Base-by-base conservation (phyloP, 2,329 filamentous ascomycete genomes). In the Pseudogymnoascus sp. region DNA sequence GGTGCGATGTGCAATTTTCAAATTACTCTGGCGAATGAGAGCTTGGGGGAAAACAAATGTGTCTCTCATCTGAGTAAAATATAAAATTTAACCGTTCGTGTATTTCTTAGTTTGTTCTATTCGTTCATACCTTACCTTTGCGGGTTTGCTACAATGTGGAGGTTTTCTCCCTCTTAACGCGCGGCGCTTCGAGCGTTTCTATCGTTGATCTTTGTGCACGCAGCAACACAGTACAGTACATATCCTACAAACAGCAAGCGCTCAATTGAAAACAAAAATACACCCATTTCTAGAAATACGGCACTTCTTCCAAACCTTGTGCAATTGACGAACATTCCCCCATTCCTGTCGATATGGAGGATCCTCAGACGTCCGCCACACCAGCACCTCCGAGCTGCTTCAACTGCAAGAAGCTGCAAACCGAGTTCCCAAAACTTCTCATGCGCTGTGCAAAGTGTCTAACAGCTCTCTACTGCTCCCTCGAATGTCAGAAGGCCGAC, bases 401-500 rank as follows among this genome's bases (percentile, higher is more conserved):
- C 9, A 33, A 55, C 28, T 55, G 49, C 49, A 55, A 8, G 2
- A 55, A 33, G n/a, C 25, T 33, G 28, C 25, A 55, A 33, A 33
- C 25, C 25, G 45, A 55, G 25, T 2, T 31, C 4, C 9, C 25
- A 33, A 3, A 52, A 25, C n/a, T n/a, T 1, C 58, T 68, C 14
- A 68, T 66, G 55, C 64, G 60, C 4, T 71, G 69, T 49, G 33
- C 59, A 21, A 67, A 66, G 45, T 72, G 70, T 62, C 66, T 63
- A 55, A 66, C 66, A 31, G 60, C 63, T 1, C 59, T 62, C 43
- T 72, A 73, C 52, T 73, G 69, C 65, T 67, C 67, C 1, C 65
- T 61, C 11, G 66, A 67, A 18, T 72, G 70, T 59, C 69, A 72
- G 58, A 65, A 65, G 41, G 59, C 35, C 4, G 55, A 71, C 37